Base-by-base conservation (phyloP, 225 moss, liverwort and hornwort species). In the Pleurozium schreberi region DNA sequence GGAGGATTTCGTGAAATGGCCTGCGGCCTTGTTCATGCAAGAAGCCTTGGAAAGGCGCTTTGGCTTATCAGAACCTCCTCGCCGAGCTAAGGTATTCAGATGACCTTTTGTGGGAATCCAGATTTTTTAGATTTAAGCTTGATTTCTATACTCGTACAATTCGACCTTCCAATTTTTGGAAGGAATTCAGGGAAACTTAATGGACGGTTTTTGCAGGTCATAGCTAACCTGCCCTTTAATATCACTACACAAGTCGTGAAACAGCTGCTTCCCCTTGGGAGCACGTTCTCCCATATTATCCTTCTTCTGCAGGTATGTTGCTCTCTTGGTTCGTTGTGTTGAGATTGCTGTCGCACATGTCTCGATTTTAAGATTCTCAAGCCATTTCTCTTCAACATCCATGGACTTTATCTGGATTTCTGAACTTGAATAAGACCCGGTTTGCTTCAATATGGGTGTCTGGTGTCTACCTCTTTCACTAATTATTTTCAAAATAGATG, bases 141-240 rank as follows among this genome's bases (percentile, higher is more conserved):
- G 58, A 45, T 36, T 84, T 81, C 63, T 61, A 36, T 16, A 58
- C 22, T 92, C 31, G n/a, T 61, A 4, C 73, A 23, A 27, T 84
- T 80, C 45, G 33, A 84, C 18, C 50, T 83, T 80, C 59, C 45
- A 23, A 68, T 53, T 62, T 21, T 64, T 63, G 8, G 45, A 69
- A 73, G 31, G 1, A 65, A 28, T 85, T 28, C 57, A 75, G n/a
- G 33, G 76, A 47, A 88, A 49, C 31, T 43, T 17, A 33, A 59
- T 66, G 80, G 36, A 68, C 74, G 79, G 68, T 84, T 84, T 30
- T 80, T 83, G 88, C 95, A 99, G 98, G 93, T 96, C 43, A 95
- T 99, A 79, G 97, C 97, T 40, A 99, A 99, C 89, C 91, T 99
- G 40, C 99, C 99, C 25, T 99, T 99, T 83, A 99, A 97, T 80